phyloP scores from a whole-genome alignment of 805 yeast species.

The Candida nanaspora region DNA sequence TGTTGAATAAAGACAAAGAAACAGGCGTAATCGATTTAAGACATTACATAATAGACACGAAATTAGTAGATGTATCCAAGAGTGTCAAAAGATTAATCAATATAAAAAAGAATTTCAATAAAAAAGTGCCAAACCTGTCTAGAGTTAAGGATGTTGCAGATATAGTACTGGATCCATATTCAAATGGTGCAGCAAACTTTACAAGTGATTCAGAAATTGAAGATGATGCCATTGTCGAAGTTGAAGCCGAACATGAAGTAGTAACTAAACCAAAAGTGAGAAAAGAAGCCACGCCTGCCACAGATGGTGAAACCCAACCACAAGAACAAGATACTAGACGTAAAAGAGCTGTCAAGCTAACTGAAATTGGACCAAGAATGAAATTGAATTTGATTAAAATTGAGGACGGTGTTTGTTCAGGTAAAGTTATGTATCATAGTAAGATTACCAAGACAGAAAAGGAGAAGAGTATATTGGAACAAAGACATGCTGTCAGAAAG shows the following conservation, averaged over 20 bases:
- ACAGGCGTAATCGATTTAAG: slow-evolving; percentile 76
- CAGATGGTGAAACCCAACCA: no score
- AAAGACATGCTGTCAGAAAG: slow-evolving; percentile 54
- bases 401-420: slow-evolving; percentile 86
- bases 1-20: slow-evolving; percentile 66
- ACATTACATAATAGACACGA: slow-evolving; percentile 85
- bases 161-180: slow-evolving; percentile 73
- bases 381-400: slow-evolving; percentile 71
- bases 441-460: slow-evolving; percentile 52
- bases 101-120: slow-evolving; percentile 52
- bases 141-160: slow-evolving; percentile 74
- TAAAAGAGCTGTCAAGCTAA: slow-evolving; percentile 84
- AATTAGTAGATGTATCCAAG: slow-evolving; percentile 69
- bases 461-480: slow-evolving; percentile 58
- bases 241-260: slow-evolving; percentile 25
- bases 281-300: slow-evolving; percentile 2
- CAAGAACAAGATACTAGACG: slow-evolving; percentile 28
- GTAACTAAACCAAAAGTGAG: slow-evolving; percentile 16
- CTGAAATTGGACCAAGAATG: slow-evolving; percentile 90
- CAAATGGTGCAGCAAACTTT: slow-evolving; percentile 59
- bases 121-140: slow-evolving; percentile 63
- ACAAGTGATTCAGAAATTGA: slow-evolving; percentile 93
- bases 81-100: slow-evolving; percentile 65
- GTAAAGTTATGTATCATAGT: slow-evolving; percentile 83
- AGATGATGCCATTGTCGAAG: slow-evolving; percentile 76